Evolutionary conservation across 2,329 filamentous ascomycete genomes (phyloP).

Genomic region (Aspergillus sp.): DNA sequence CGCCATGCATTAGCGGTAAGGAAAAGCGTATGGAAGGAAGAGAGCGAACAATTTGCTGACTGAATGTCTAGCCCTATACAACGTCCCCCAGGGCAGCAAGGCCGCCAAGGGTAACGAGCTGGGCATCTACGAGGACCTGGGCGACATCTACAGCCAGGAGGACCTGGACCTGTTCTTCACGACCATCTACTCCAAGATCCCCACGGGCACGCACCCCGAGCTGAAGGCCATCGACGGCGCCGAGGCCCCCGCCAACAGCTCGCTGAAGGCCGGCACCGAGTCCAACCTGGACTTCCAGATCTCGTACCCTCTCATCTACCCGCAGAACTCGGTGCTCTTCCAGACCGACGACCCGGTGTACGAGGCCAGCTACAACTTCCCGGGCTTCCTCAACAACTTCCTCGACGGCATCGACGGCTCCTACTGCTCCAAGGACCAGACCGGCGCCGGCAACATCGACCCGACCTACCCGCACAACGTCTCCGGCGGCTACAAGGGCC

Average conservation of each 20-base stretch:
- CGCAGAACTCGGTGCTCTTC: constrained; percentile 42
- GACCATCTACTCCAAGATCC: constrained; percentile 28
- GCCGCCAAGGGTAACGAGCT: constrained; percentile 38
- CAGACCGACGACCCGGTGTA: constrained; percentile 39
- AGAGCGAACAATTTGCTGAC: too few species aligned
- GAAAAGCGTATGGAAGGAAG: too few species aligned
- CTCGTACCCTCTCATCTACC: constrained; percentile 42
- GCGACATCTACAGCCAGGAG: constrained; percentile 40
- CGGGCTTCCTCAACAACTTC: constrained; percentile 41
- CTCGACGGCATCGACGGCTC: constrained; percentile 43
- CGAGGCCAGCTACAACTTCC: constrained; percentile 30
- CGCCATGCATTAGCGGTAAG: constrained; percentile 29
- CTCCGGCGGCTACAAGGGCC: constrained; percentile 34
- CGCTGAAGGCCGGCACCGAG: constrained; percentile 28
- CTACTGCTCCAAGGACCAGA: constrained; percentile 44
- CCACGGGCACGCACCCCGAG: constrained; percentile 32
- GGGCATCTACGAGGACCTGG: constrained; percentile 39
- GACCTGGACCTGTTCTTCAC: constrained; percentile 39
- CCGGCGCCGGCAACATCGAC: constrained; percentile 37
- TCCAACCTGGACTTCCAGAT: constrained; percentile 41
- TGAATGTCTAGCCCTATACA: constrained; percentile 27
- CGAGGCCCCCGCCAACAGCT: constrained; percentile 20
- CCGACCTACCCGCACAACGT: constrained; percentile 36
- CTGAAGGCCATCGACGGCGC: constrained; percentile 36
- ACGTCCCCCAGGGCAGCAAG: constrained; percentile 32